phyloP scores from a whole-genome alignment of 225 moss, liverwort and hornwort genomes.

The Pseudoscleropodium purum region DNA sequence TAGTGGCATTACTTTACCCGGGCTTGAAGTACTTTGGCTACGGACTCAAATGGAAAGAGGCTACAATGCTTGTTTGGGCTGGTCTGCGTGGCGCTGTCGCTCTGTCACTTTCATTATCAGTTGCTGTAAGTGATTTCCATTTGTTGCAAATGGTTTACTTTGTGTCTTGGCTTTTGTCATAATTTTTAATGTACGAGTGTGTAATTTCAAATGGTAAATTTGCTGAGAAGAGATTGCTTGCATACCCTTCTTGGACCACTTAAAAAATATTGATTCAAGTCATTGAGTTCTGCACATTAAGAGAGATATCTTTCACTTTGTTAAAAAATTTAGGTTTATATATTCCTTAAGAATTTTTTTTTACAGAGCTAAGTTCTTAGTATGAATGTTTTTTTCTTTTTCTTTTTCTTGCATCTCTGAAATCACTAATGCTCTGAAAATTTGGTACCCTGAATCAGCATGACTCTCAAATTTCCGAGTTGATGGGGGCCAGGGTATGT shows the following conservation, averaged over 20 bases:
- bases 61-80: constrained; percentile 63
- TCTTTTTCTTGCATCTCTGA: neutral
- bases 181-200: neutral
- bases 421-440: neutral
- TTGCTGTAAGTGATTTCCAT: constrained; percentile 54
- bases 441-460: constrained; percentile 30
- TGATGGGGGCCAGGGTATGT: constrained; percentile 72
- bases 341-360: neutral
- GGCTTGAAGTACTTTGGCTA: constrained; percentile 85
- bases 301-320: neutral
- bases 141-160: neutral
- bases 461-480: constrained; percentile 35
- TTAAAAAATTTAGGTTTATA: neutral
- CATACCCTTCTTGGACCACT: neutral
- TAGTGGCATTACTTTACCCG: constrained; percentile 63
- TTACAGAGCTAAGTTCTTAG: neutral
- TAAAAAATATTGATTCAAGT: neutral
- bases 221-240: neutral
- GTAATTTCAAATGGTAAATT: neutral
- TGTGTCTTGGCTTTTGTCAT: neutral
- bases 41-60: constrained; percentile 91
- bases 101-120: constrained; percentile 75
- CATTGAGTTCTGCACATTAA: neutral
- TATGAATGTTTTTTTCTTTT: neutral
- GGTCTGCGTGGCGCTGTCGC: constrained; percentile 98